Conservation (phyloP, 345 rosid genomes). For the Heritiera littoralis region DNA sequence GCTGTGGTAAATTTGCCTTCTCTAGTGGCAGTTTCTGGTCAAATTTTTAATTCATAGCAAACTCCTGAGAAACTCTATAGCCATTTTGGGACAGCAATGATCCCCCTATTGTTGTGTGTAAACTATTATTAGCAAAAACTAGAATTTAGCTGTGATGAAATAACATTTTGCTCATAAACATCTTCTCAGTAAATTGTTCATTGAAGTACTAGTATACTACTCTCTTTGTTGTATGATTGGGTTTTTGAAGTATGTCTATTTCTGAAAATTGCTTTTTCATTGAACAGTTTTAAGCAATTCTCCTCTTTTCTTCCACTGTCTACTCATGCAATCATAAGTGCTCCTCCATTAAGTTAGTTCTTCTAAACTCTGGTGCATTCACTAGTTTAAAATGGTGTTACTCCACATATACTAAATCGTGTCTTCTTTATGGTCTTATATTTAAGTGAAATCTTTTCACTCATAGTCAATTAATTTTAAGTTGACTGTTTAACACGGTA, state of each 20-base stretch:
- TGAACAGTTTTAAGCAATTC: constrained; percentile 7
- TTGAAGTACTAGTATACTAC: not conserved
- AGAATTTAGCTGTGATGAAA: constrained; percentile 5
- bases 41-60: constrained; percentile 30
- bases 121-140: constrained; percentile 19
- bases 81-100: constrained; percentile 21
- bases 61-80: constrained; percentile 30
- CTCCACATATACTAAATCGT: too few relatives aligned
- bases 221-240: not conserved
- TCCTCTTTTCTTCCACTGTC: not conserved
- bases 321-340: not conserved
- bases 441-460: too few relatives aligned
- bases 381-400: too few relatives aligned
- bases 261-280: not conserved
- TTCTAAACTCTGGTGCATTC: not conserved
- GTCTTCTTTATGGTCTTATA: too few relatives aligned
- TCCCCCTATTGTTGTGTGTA: constrained; percentile 39
- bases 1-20: constrained; percentile 76
- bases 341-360: not conserved
- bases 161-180: constrained; percentile 1
- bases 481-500: too few relatives aligned
- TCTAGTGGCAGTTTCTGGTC: constrained; percentile 88
- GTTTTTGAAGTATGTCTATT: not conserved
- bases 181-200: not conserved
- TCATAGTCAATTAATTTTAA: too few relatives aligned